Evolutionary conservation across 2,329 filamentous ascomycete species (phyloP), one percentile per base, ranked within the genome.

Genomic region (Trichocomaceae sp.): DNA sequence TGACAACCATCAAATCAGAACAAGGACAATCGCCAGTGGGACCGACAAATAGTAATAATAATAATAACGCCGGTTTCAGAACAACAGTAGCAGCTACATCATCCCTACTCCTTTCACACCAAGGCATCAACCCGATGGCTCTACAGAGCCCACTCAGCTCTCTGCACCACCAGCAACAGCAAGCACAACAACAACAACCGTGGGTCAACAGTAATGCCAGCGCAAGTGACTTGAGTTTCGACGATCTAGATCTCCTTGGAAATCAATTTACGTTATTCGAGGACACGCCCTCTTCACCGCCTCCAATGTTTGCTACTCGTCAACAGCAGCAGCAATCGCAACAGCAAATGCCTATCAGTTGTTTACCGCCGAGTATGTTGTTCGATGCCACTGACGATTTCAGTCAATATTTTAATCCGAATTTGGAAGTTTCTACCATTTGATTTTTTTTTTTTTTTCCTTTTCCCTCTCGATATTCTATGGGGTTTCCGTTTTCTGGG

Each of bases 351-450:
- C 62, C 68, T 5, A 63, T 72, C 59, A 68, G 64, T 5, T 72
- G 69, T 57, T 60, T 72, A 42, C 56, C 65, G 8, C 61, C 65
- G 29, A 60, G 58, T 12, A 61, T 64, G 37, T 64, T 63, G 55
- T 57, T 69, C 47, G 66, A 69, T 39, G 61, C 64, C 22, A 67
- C 65, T 50, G 70, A 73, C 19, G 70, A 72, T 50, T 70, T 73
- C 54, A 71, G 68, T 48, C 69, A 71, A 55, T 72, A 70, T 52
- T 59, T 73, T 23, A 72, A 73, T 61, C 64, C 69, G 1, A 72
- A 69, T 55, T 64, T 68, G 13, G 69, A 72, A 59, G 71, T 72
- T 29, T 68, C 68, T 9, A 71, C 69, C 51, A 67, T 68, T 39
- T 70, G 59, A 61, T 47, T 44, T 23, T n/a, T 41, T n/a, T n/a